phyloP scores from a whole-genome alignment of 2,329 filamentous ascomycete genomes.

The Fusarium dlaminii region DNA sequence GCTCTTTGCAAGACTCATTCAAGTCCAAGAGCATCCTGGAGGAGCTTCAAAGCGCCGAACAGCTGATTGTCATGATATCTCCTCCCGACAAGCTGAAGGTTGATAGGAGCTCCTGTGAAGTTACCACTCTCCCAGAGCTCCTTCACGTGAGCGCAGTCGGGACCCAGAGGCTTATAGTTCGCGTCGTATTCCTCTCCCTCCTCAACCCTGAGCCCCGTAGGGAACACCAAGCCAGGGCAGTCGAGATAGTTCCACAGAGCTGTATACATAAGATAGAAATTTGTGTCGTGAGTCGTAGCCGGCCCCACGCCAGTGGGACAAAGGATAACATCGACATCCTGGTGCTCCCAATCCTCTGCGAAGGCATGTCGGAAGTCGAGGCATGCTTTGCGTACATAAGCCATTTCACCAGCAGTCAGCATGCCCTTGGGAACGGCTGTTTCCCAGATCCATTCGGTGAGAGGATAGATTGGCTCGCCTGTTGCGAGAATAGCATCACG shows the following conservation, averaged over 20 bases:
- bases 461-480: not conserved
- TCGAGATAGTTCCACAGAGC: not conserved
- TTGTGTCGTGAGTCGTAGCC: not conserved
- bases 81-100: not conserved
- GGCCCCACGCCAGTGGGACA: not conserved
- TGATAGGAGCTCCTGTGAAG: not conserved
- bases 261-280: not conserved
- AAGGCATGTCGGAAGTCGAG: not conserved
- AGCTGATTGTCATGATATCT: not conserved
- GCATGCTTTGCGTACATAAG: not conserved
- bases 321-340: not conserved
- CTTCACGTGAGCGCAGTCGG: not conserved
- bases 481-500: not conserved
- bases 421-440: not conserved
- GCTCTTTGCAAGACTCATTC: not conserved
- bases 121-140: not conserved
- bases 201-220: not conserved
- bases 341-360: not conserved
- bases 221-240: not conserved
- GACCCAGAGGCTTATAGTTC: not conserved
- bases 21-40: not conserved
- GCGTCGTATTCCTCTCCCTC: not conserved
- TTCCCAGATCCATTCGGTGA: not conserved
- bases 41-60: not conserved
- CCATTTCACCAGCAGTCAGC: not conserved